Base-by-base conservation (phyloP, 2,329 filamentous ascomycete genomes). In the Neofusicoccum ribis region DNA sequence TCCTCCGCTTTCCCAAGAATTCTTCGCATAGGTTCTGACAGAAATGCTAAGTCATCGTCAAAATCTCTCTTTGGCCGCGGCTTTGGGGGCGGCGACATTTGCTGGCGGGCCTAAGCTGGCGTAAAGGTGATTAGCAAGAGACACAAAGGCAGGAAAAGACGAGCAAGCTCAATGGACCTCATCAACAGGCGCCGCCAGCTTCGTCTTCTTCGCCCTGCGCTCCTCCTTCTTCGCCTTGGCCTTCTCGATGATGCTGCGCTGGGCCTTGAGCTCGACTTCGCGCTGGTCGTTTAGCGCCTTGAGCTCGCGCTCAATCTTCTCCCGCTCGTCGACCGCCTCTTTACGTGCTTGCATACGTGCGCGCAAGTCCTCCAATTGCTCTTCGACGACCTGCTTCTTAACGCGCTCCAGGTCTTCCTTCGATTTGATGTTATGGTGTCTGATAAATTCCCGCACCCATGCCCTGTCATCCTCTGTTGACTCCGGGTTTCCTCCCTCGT, bases 401-500 rank as follows among this genome's bases (percentile, higher is more conserved):
- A 73, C 75, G 1, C 70, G 63, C 64, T 75, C 71, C 64, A 83
- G 64, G 37, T 77, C 75, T 17, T 72, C 74, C 11, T 70, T 69
- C 62, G 76, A 75, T 36, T 72, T 69, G 23, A 81, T 73, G 3
- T 71, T 69, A 62, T 79, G 70, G 61, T 77, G 73, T 27, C 67
- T 61, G 2, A 82, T 74, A 63, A 82, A 82, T 50, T 76, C 71
- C 47, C 77, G 71, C 2, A 78, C 75, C 68, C 80, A 82, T 12
- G 71, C 71, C 14, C 65, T 49, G 1, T 76, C 51, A 14, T 63
- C 50, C 15, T 66, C 65, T 1, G 69, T 74, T 64, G 74, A 70
- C 63, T 76, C 70, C 0, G 80, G 76, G 0, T 79, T 80, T 1
- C 81, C 81, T n/a, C 81, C 81, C 50, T 82, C 80, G 34, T 81